Evolutionary conservation across 306 rosid species (phyloP), one percentile per base, ranked within the genome.

Genomic region (Inga oerstediana): DNA sequence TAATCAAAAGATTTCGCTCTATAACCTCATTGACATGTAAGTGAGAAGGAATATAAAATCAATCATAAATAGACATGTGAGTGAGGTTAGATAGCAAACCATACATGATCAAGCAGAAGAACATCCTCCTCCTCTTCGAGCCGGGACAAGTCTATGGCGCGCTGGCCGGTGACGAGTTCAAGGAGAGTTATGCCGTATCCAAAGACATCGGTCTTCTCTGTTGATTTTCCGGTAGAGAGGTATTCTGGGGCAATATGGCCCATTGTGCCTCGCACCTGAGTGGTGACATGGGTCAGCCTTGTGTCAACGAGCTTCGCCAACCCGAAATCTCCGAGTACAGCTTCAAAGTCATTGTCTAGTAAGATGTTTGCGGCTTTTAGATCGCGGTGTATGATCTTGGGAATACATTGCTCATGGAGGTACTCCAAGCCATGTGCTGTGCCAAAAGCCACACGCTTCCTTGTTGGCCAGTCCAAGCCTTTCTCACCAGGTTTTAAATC

Each of bases 231-330:
- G 0, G 98, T 93, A 84, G 97, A 89, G 88, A 96, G 78, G 86
- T 96, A 96, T 75, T 93, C 99, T 0, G 99, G 99, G 78, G 99
- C 98, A 71, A 96, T 96, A 68, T 96, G 99, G 59, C 99, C 99
- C 99, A 96, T 93, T 44, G 99, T 96, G 41, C 99, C 99, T 2
- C 99, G 82, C 35, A 96, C 92, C 85, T 93, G 98, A 86, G 99
- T 96, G 45, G 99, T 96, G n/a, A 93, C 94, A 75, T 92, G 98
- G 81, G 97, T 96, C 86, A 87, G 77, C 69, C 88, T 87, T 52
- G 93, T 78, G 84, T 96, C 99, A 67, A 93, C 94, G 72, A 87
- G 82, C 89, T 89, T 93, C 66, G 96, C 97, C 22, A 96, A 83
- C 37, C 99, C 99, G 66, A 93, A 96, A 76, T 96, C 99, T 79